Evolutionary conservation across 441 rosid genomes (phyloP), one percentile per base, ranked within the genome.

Genomic region (Brassica hybrid): DNA sequence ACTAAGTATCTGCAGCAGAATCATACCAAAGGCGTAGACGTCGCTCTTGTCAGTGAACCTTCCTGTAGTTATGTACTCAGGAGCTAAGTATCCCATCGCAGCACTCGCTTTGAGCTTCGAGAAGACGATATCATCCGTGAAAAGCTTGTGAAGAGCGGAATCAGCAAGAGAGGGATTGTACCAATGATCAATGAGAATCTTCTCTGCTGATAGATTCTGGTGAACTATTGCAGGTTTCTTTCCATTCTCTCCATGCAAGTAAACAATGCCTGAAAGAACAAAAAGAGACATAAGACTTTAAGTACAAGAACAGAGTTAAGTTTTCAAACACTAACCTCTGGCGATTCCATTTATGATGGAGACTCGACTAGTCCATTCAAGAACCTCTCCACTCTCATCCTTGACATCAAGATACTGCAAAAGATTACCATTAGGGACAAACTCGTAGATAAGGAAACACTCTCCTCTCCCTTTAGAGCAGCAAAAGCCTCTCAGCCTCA

Each of bases 51-150:
- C 98, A 2, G 97, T 96, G 83, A 96, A 93, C 36, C 90, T 90
- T 38, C 99, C 99, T 0, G 96, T 94, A 14, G 90, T 84, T 17
- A 85, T 88, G 83, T 95, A 93, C 76, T 95, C 99, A 3, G 99
- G 99, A 50, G 97, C 97, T 50, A 95, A 87, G 84, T 93, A 95
- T 74, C 99, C 99, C 95, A 89, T 91, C 25, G 98, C 99, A 61
- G 99, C 99, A 65, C 97, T 93, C 45, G 91, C 93, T 85, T 93
- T 93, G 23, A 95, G 95, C 74, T 77, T 85, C 3, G 98, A 95
- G 92, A 88, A 93, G 34, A 95, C 89, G 0, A 92, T 83, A 14
- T 95, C 99, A 45, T 95, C 92, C 0, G 98, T 90, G n/a, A 93
- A 93, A 60, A 95, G 94, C 79, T 85, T 90, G 83, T 89, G 93